Evolutionary conservation across 2,329 filamentous ascomycete species (phyloP).

Genomic region (Penicillium sclerotiorum): DNA sequence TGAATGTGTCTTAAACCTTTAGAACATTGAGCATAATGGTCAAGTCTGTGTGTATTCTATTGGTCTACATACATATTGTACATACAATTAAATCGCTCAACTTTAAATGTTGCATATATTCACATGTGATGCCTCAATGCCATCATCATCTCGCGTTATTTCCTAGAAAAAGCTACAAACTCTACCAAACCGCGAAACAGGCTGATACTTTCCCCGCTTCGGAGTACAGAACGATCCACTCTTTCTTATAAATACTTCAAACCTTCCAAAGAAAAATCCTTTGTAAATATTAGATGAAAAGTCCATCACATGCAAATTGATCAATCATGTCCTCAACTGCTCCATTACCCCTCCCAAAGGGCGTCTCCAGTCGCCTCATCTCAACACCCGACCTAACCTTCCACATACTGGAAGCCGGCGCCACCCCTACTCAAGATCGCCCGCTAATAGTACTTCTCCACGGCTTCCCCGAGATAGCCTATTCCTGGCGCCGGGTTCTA

Average conservation of each 20-base stretch:
- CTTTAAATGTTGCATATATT: no score
- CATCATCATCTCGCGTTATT: no score
- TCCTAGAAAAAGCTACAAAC: no score
- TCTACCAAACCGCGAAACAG: slow-evolving; percentile 10
- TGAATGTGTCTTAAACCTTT: no score
- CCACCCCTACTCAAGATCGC: slow-evolving; percentile 39
- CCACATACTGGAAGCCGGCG: slow-evolving; percentile 62
- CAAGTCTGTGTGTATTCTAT: no score
- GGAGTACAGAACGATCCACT: background rate
- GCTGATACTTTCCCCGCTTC: slow-evolving; percentile 15
- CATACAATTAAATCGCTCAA: no score
- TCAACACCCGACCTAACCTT: slow-evolving; percentile 63
- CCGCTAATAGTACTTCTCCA: slow-evolving; percentile 66
- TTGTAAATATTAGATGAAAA: no score
- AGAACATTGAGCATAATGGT: no score
- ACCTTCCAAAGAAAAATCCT: background rate
- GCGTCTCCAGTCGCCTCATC: slow-evolving; percentile 59
- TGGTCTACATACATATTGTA: no score
- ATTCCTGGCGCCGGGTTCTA: slow-evolving; percentile 68
- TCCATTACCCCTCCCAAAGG: slow-evolving; percentile 56
- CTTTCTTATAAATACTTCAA: background rate
- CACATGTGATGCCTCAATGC: no score
- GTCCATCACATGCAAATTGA: no score
- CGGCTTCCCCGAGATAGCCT: slow-evolving; percentile 70
- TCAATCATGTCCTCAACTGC: no score